Percentiles rank a stretch among this genome's conserved stretches.
phyloP scores from a whole-genome alignment of 768 basidiomycete genomes.

The Gelatoporia subvermispora region DNA sequence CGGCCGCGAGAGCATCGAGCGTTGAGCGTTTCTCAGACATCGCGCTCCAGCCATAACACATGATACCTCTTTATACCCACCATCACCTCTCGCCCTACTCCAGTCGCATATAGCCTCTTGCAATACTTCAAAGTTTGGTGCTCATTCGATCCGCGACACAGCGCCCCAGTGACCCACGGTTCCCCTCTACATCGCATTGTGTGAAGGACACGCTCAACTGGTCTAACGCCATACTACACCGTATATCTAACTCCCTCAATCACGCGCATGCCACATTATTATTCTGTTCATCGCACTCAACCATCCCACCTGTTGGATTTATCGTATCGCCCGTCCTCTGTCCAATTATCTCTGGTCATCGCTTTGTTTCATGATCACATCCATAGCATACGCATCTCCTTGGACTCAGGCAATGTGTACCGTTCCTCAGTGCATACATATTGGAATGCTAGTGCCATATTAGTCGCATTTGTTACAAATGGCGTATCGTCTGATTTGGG shows the following conservation, averaged over 20 bases:
- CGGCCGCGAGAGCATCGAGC: slow-evolving; percentile 15
- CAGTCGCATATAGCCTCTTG: background rate
- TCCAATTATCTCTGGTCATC: background rate
- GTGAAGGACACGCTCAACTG: background rate
- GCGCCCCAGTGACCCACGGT: too few relatives aligned
- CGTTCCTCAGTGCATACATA: too few relatives aligned
- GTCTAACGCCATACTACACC: background rate
- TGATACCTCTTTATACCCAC: too few relatives aligned
- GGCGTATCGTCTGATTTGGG: too few relatives aligned
- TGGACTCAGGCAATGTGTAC: too few relatives aligned
- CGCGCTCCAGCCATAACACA: slow-evolving; percentile 1
- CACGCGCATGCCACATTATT: background rate
- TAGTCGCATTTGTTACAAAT: too few relatives aligned
- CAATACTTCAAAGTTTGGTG: background rate
- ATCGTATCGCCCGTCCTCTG: background rate
- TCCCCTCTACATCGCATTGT: too few relatives aligned
- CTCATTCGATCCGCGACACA: background rate
- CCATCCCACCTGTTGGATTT: background rate
- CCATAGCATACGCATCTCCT: too few relatives aligned
- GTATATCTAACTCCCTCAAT: too few relatives aligned
- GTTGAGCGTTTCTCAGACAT: slow-evolving; percentile 17
- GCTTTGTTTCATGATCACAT: too few relatives aligned
- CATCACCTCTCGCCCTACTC: background rate
- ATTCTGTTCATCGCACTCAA: background rate
- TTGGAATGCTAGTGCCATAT: too few relatives aligned